Conservation (phyloP, 2,329 filamentous ascomycete species). For the Cadophora malorum region DNA sequence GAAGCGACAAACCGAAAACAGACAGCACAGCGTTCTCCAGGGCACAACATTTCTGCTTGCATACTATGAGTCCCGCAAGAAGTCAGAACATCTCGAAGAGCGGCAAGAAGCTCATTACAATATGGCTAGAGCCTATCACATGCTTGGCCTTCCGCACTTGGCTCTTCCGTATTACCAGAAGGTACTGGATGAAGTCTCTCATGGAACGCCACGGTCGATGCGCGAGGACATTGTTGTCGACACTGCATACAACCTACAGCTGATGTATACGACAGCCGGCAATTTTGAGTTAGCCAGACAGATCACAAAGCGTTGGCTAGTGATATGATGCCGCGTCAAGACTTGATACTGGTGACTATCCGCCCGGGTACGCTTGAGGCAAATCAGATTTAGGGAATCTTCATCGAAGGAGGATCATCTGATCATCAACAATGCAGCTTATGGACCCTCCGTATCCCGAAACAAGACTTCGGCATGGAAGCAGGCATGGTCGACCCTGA, state of each 20-base stretch:
- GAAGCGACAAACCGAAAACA: conserved; percentile 88
- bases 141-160: conserved; percentile 74
- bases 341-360: no score
- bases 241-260: conserved; percentile 77
- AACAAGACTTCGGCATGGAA: no score
- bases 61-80: conserved; percentile 69
- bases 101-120: conserved; percentile 84
- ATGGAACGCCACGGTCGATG: conserved; percentile 26
- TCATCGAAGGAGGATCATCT: no score
- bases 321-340: conserved; percentile 34
- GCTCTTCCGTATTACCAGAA: conserved; percentile 73
- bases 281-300: conserved; percentile 64
- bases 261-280: conserved; percentile 68
- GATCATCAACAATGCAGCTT: no score
- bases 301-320: conserved; percentile 66
- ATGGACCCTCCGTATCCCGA: background rate
- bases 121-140: conserved; percentile 76
- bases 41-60: conserved; percentile 80
- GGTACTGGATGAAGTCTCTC: conserved; percentile 51
- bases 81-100: conserved; percentile 49
- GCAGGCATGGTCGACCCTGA: no score
- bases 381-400: no score
- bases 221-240: conserved; percentile 69
- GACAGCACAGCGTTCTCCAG: conserved; percentile 86
- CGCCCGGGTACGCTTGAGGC: no score